phyloP scores from a whole-genome alignment of 768 basidiomycete genomes.

The Suillus luteus region DNA sequence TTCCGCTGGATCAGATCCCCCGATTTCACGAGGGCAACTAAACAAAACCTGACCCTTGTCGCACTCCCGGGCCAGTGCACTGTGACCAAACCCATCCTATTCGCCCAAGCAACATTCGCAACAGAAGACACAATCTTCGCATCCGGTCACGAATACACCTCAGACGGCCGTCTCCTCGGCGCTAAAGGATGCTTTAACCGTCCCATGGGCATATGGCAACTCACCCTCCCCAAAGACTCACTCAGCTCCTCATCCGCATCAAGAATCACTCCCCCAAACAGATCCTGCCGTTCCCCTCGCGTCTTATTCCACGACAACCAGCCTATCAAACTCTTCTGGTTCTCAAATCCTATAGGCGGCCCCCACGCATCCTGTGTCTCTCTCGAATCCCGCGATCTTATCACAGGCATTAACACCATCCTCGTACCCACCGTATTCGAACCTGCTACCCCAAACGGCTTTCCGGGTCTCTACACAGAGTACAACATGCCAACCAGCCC shows the following conservation, averaged over 20 bases:
- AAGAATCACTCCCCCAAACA: slow-evolving; percentile 45
- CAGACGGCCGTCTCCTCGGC: slow-evolving; percentile 61
- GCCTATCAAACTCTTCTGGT: slow-evolving; percentile 46
- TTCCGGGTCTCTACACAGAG: slow-evolving; percentile 66
- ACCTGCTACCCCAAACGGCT: slow-evolving; percentile 33
- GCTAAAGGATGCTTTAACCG: slow-evolving; percentile 63
- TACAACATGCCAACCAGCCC: slow-evolving; percentile 46
- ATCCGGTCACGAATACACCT: slow-evolving; percentile 61
- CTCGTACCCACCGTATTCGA: slow-evolving; percentile 47
- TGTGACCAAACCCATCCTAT: slow-evolving; percentile 32
- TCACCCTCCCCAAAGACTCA: slow-evolving; percentile 32
- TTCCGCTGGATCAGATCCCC: slow-evolving; percentile 42
- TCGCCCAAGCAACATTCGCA: slow-evolving; percentile 60
- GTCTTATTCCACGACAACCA: slow-evolving; percentile 33
- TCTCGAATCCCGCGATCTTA: slow-evolving; percentile 47
- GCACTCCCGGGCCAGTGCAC: slow-evolving; percentile 16
- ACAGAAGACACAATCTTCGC: slow-evolving; percentile 49
- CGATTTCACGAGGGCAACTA: not conserved
- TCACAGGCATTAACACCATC: slow-evolving; percentile 16
- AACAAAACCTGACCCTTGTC: slow-evolving; percentile 12
- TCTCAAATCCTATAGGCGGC: slow-evolving; percentile 57
- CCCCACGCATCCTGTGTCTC: slow-evolving; percentile 58
- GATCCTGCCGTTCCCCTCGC: slow-evolving; percentile 64
- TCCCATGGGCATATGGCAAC: slow-evolving; percentile 55
- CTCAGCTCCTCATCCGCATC: slow-evolving; percentile 17